A percentile compares a stretch with the other conserved stretches of the same genome.
These are phyloP conservation scores for Quercus lobata DNA, from an alignment of 331 rosid genomes.

Conservation along the genomic window DNA sequence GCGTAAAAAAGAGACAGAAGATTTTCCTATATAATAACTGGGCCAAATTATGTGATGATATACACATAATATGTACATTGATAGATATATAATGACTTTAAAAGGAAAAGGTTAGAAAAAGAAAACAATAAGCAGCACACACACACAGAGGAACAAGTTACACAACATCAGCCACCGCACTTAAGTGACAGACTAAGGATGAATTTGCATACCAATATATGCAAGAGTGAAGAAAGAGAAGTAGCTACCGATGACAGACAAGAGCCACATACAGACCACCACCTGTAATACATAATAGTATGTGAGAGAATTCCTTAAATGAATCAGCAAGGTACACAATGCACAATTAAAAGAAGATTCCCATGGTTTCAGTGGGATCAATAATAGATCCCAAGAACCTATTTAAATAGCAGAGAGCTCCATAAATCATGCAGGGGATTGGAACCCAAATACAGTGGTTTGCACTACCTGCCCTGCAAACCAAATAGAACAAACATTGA, in stretches of 20 bases:
- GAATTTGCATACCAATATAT: constrained; percentile 57
- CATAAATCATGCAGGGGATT: neutral
- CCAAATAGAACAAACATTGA: neutral
- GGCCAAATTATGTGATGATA: neutral
- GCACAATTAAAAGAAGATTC: neutral
- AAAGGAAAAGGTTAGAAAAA: neutral
- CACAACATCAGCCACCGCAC: neutral
- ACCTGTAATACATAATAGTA: constrained; percentile 50
- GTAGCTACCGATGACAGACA: constrained; percentile 75
- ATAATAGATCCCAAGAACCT: neutral
- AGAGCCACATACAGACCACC: constrained; percentile 77
- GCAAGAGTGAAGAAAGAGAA: constrained; percentile 77
- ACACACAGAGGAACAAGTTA: neutral
- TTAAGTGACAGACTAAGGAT: constrained; percentile 10
- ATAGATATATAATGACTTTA: neutral
- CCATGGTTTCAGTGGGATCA: neutral
- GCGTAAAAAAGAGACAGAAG: neutral
- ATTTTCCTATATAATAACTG: neutral
- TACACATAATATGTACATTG: neutral
- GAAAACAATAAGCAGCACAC: neutral
- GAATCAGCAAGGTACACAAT: neutral
- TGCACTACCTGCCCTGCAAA: neutral
- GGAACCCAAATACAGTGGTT: neutral
- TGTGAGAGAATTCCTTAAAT: neutral
- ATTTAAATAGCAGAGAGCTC: constrained; percentile 4